Conservation (phyloP, 345 rosid species). For the Pistacia atlantica region DNA sequence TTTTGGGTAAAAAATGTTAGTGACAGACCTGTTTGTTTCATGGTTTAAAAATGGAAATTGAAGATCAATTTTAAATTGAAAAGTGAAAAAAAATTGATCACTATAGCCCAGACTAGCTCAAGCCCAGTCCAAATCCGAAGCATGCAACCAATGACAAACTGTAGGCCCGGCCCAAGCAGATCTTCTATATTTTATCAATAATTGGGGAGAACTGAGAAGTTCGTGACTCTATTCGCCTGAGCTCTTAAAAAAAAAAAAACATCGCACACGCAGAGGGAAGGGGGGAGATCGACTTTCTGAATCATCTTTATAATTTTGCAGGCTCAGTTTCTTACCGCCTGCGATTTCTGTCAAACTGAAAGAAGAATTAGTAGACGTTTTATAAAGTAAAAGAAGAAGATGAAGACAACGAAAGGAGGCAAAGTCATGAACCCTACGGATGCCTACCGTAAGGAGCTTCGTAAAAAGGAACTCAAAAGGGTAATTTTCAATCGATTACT, state of each 20-base stretch:
- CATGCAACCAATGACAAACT: too few species aligned
- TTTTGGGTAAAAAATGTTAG: too few species aligned
- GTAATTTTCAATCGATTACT: slow-evolving; percentile 29
- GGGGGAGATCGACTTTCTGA: not conserved
- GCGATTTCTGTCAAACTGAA: not conserved
- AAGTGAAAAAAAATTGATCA: too few species aligned
- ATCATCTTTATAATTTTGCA: too few species aligned
- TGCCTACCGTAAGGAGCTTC: slow-evolving; percentile 95
- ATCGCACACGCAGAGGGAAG: not conserved
- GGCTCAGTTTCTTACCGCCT: not conserved
- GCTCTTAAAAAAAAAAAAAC: not conserved
- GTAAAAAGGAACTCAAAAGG: slow-evolving; percentile 92
- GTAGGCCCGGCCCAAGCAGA: too few species aligned
- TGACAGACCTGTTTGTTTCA: too few species aligned
- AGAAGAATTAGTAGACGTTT: not conserved
- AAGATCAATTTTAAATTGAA: too few species aligned
- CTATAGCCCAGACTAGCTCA: not conserved
- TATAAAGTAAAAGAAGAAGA: slow-evolving; percentile 22
- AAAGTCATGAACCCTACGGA: slow-evolving; percentile 99
- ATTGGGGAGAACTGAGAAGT: not conserved
- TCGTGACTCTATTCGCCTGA: not conserved
- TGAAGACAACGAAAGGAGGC: slow-evolving; percentile 99
- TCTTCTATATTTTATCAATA: not conserved
- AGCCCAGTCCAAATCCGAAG: not conserved
- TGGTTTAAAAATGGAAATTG: too few species aligned